Evolutionary conservation across 768 basidiomycete species (phyloP), one percentile per base, ranked within the genome.

Genomic region (Lentinus tigrinus): DNA sequence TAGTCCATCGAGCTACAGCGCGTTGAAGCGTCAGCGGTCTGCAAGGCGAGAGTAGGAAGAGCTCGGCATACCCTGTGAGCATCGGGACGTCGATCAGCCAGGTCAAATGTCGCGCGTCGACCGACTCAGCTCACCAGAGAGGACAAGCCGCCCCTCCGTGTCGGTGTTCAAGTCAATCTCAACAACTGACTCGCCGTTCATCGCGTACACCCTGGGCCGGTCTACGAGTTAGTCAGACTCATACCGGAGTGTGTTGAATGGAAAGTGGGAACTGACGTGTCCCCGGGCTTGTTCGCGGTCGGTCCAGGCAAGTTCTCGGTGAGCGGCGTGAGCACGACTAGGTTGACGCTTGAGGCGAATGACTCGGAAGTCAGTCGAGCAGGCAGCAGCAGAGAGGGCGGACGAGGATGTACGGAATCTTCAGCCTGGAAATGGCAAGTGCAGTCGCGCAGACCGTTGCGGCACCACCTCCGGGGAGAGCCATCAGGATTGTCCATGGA

Each of bases 161-260:
- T 92, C 93, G 0, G 92, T 94, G 69, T 93, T 93, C n/a, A n/a
- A n/a, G 72, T 93, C 91, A 27, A 94, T 81, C 68, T 94, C 91
- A 17, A 94, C 80, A 0, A n/a, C n/a, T n/a, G 88, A 85, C 72
- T 93, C 93, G 37, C 93, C 91, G 63, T 93, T 93, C 88, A 93
- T 93, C 6, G 91, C 88, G 61, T 89, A 89, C 63, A 93, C 65
- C 42, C 89, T 92, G 61, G 2, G 47, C 26, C 8, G 27, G 7
- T 13, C 2, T 9, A 34, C 19, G n/a, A n/a, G 23, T n/a, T 2
- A 16, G 31, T 39, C 46, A 27, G 19, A 21, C 9, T n/a, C n/a
- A n/a, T n/a, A n/a, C n/a, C n/a, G n/a, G 23, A n/a, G n/a, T 11
- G 10, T 11, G n/a, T 10, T 27, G 27, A 31, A 16, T 34, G 49